Evolutionary conservation across 768 basidiomycete genomes (phyloP).

Genomic region (Leucosporidium yakuticum): DNA sequence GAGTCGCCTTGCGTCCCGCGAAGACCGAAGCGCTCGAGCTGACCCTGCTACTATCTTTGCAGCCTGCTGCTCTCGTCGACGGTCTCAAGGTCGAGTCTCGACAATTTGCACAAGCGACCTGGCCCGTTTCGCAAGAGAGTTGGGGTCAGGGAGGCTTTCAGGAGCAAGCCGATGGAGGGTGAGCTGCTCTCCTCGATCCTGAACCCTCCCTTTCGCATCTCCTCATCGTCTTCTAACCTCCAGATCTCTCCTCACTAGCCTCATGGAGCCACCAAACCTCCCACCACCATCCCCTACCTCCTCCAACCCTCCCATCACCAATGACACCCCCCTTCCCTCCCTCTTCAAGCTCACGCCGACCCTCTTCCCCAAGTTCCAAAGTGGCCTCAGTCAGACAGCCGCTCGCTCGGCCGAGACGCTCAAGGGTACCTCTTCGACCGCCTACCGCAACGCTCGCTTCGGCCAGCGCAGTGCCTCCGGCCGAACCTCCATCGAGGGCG

Average conservation of each 20-base stretch:
- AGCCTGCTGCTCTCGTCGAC: conserved; percentile 2
- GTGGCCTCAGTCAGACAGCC: not conserved
- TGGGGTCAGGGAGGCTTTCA: conserved; percentile 4
- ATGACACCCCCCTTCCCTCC: not conserved
- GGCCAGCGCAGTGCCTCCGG: not conserved
- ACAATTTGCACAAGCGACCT: not conserved
- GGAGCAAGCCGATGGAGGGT: not conserved
- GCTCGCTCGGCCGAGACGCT: not conserved
- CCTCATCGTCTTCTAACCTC: conserved; percentile 5
- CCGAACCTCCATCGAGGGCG: no score
- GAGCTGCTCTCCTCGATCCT: not conserved
- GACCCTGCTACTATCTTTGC: not conserved
- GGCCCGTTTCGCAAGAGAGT: not conserved
- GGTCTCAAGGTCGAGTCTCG: conserved; percentile 7
- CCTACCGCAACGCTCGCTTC: conserved; percentile 10
- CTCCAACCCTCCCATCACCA: not conserved
- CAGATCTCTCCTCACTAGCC: conserved; percentile 4
- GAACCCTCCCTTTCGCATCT: not conserved
- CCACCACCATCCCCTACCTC: not conserved
- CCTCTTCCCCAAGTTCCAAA: conserved; percentile 1
- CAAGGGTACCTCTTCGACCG: conserved; percentile 1
- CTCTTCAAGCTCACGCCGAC: conserved; percentile 9
- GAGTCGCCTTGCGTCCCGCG: not conserved
- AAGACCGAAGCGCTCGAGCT: not conserved
- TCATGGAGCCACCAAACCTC: not conserved